Conservation (phyloP, 176 grass and related monocot genomes). For the Tillandsia fasciculata region DNA sequence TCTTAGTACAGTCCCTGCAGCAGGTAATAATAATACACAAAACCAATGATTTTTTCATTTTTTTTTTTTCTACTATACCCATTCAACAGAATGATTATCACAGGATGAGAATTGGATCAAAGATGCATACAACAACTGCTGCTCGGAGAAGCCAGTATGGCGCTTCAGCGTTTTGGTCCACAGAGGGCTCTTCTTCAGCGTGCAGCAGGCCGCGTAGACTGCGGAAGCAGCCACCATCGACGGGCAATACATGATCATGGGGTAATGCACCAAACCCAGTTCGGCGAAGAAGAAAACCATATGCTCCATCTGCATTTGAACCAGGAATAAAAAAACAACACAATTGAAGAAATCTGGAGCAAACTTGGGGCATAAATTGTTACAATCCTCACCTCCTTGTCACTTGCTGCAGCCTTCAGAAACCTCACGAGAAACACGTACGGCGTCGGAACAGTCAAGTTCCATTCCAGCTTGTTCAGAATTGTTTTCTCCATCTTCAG, state of each 20-base stretch:
- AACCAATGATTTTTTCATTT: background rate
- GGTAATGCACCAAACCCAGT: conserved; percentile 68
- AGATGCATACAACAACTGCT: conserved; percentile 52
- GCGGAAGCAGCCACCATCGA: conserved; percentile 74
- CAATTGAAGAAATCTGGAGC: conserved; percentile 6
- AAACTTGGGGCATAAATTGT: background rate
- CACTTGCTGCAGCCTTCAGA: conserved; percentile 52
- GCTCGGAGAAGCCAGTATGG: conserved; percentile 60
- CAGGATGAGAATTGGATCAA: background rate
- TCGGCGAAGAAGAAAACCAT: conserved; percentile 94
- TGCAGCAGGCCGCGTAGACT: conserved; percentile 73
- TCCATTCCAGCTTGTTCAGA: conserved; percentile 86
- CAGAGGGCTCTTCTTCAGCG: conserved; percentile 54
- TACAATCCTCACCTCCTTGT: conserved; percentile 47
- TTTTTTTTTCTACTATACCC: too few species aligned
- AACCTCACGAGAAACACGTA: conserved; percentile 81
- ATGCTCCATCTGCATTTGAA: conserved; percentile 60
- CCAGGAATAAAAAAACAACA: conserved; percentile 4
- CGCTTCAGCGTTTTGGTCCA: conserved; percentile 81
- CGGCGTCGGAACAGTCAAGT: conserved; percentile 71
- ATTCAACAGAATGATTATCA: background rate
- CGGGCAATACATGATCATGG: conserved; percentile 35
- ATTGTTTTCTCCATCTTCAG: conserved; percentile 79
- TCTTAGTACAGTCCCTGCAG: conserved; percentile 30
- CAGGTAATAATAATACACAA: background rate